Conservation (phyloP, 306 rosid genomes). For the Cicer judaicum region DNA sequence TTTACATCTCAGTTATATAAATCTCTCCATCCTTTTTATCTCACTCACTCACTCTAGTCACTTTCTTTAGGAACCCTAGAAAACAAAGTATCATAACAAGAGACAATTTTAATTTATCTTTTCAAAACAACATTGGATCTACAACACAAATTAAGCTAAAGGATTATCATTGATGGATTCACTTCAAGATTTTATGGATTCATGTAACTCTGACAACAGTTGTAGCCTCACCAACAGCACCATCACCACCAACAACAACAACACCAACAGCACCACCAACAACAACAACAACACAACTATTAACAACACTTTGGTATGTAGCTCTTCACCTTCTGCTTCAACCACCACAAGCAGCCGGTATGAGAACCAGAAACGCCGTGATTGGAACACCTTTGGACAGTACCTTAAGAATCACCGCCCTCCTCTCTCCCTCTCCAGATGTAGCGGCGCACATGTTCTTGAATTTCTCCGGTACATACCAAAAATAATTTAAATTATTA, state of each 20-base stretch:
- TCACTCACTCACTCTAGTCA: constrained; percentile 43
- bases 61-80: constrained; percentile 55
- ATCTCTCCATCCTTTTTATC: constrained; percentile 28
- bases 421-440: constrained; percentile 88
- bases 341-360: constrained; percentile 71
- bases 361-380: constrained; percentile 96
- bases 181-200: constrained; percentile 67
- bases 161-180: constrained; percentile 61
- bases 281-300: neutral
- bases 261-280: neutral
- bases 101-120: neutral
- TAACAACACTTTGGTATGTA: constrained; percentile 34
- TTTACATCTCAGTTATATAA: constrained; percentile 18
- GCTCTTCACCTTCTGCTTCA: constrained; percentile 57
- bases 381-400: constrained; percentile 98
- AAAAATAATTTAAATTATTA: too few relatives aligned
- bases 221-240: constrained; percentile 13
- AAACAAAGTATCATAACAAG: neutral
- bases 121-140: constrained; percentile 44
- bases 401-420: constrained; percentile 95
- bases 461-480: constrained; percentile 72
- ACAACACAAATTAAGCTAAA: constrained; percentile 16
- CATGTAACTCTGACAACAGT: constrained; percentile 52
- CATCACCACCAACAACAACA: constrained; percentile 8
- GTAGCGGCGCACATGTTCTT: constrained; percentile 98